Percentiles rank a stretch among this genome's conserved stretches.
Conservation (phyloP, 495 filamentous ascomycete species). For the Filosporella fistucella region DNA sequence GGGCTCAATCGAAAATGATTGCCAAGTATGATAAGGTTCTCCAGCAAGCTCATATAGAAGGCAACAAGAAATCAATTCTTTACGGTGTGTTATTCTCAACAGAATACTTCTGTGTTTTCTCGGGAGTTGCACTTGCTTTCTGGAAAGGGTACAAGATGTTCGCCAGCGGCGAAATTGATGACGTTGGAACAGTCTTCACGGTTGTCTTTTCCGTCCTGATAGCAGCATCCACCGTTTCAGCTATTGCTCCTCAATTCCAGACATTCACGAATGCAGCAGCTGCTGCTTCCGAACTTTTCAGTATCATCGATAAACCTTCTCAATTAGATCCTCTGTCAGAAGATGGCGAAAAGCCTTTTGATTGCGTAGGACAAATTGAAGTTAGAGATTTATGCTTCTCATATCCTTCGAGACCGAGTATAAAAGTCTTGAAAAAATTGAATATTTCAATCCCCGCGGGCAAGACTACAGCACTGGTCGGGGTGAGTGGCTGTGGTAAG, state of each 20-base stretch:
- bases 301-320: conserved; percentile 46
- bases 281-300: conserved; percentile 30
- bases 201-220: conserved; percentile 18
- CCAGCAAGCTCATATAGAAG: neutral
- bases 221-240: conserved; percentile 26
- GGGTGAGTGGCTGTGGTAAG: conserved; percentile 64
- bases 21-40: neutral
- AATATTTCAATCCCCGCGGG: conserved; percentile 46
- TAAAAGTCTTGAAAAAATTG: conserved; percentile 45
- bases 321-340: conserved; percentile 42
- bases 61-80: neutral
- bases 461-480: conserved; percentile 61
- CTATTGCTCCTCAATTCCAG: conserved; percentile 25
- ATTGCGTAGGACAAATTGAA: conserved; percentile 40
- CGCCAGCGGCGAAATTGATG: neutral
- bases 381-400: conserved; percentile 54
- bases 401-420: conserved; percentile 57
- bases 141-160: conserved; percentile 1
- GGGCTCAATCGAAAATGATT: neutral
- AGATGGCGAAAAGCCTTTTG: conserved; percentile 28
- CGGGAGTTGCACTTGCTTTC: neutral
- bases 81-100: conserved; percentile 2
- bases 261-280: conserved; percentile 27
- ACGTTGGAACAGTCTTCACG: neutral
- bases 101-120: conserved; percentile 2